These are phyloP conservation scores for Clitopilus passeckerianus DNA, from an alignment of 768 basidiomycete species.

Conservation along the genomic window DNA sequence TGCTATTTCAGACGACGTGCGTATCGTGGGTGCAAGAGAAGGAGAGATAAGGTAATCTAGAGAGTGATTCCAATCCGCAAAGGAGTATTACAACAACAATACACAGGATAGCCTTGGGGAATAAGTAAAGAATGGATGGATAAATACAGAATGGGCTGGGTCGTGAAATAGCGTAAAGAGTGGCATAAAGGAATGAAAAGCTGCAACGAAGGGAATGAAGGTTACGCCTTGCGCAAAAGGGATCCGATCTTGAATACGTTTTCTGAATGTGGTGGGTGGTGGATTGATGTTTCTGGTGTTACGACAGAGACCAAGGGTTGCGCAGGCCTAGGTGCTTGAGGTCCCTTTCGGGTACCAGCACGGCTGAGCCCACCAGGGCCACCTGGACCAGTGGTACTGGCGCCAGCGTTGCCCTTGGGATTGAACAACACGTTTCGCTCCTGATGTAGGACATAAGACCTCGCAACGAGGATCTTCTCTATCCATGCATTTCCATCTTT, in stretches of 20 bases:
- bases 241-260: conserved; percentile 74
- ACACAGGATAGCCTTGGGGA: background rate
- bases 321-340: conserved; percentile 20
- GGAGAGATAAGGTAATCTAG: conserved; percentile 6
- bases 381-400: conserved; percentile 14
- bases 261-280: conserved; percentile 21
- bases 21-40: background rate
- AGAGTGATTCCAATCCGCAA: background rate
- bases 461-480: conserved; percentile 74
- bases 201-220: conserved; percentile 12
- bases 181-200: background rate
- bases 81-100: background rate
- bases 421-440: conserved; percentile 68
- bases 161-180: background rate
- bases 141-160: background rate
- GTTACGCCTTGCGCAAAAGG: conserved; percentile 48
- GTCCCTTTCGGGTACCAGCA: conserved; percentile 30
- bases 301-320: conserved; percentile 31
- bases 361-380: conserved; percentile 25
- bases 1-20: conserved; percentile 2
- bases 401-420: conserved; percentile 26
- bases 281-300: conserved; percentile 25
- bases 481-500: conserved; percentile 75
- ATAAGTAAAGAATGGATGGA: background rate
- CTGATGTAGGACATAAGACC: conserved; percentile 84